Conservation (phyloP, 257 asterid genomes). For the Solanum corneliomulleri region DNA sequence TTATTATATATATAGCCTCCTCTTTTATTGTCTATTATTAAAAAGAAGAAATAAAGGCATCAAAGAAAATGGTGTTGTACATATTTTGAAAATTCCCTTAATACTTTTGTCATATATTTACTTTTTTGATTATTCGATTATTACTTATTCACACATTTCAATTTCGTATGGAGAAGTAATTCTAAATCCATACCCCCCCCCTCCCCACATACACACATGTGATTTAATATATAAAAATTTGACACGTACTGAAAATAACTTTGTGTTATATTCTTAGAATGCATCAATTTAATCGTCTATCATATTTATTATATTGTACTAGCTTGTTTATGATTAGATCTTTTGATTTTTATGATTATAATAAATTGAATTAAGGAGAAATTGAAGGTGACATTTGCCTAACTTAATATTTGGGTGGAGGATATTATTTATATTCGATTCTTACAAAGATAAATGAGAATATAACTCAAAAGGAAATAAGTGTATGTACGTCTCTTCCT, state of each 20-base stretch:
- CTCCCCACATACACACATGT: not conserved
- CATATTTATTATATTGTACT: not conserved
- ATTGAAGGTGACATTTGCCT: conserved; percentile 28
- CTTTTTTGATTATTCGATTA: not conserved
- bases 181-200: not conserved
- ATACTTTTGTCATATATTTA: not conserved
- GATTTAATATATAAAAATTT: not conserved
- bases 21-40: conserved; percentile 9
- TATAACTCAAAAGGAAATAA: conserved; percentile 6
- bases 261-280: no score
- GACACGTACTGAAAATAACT: not conserved
- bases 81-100: not conserved
- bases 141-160: not conserved
- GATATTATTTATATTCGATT: not conserved
- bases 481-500: conserved; percentile 29
- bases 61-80: not conserved
- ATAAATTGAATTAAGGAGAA: not conserved
- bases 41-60: conserved; percentile 5
- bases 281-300: not conserved
- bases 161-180: not conserved
- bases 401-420: conserved; percentile 6
- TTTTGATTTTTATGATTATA: not conserved
- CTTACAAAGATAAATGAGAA: not conserved
- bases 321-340: not conserved
- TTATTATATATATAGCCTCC: not conserved